A percentile compares a stretch with the other conserved stretches of the same genome.
These are phyloP conservation scores for Asclepias syriaca DNA, from an alignment of 257 asterid species.

Conservation along the genomic window DNA sequence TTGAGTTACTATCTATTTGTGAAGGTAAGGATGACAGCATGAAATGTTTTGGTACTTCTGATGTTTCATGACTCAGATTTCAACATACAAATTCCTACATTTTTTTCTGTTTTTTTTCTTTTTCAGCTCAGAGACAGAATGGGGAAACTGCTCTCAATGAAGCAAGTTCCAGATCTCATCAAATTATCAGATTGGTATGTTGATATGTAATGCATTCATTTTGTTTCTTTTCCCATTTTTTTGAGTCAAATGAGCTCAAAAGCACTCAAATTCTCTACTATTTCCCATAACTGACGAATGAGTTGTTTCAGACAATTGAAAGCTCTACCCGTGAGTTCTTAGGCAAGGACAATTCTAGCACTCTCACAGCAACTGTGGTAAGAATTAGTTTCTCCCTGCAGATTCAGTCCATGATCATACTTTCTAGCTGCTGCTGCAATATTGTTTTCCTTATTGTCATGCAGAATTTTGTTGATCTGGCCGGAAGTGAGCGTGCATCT, in stretches of 20 bases:
- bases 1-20: constrained; percentile 72
- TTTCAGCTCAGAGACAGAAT: constrained; percentile 83
- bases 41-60: neutral
- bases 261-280: neutral
- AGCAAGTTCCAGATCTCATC: constrained; percentile 96
- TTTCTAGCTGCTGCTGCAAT: constrained; percentile 3
- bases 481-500: constrained; percentile 98
- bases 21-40: constrained; percentile 47
- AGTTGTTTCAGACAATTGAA: constrained; percentile 70
- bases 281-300: constrained; percentile 15
- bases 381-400: constrained; percentile 14
- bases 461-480: constrained; percentile 89
- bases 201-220: neutral
- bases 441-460: constrained; percentile 14
- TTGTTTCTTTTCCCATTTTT: neutral
- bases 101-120: constrained; percentile 9
- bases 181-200: constrained; percentile 80
- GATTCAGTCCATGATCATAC: constrained; percentile 8
- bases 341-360: constrained; percentile 65
- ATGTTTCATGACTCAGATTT: neutral
- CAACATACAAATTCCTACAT: neutral
- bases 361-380: constrained; percentile 89
- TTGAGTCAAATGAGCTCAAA: neutral
- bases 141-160: constrained; percentile 93
- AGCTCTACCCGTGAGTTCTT: constrained; percentile 66